Evolutionary conservation across 2,329 filamentous ascomycete species (phyloP).

Genomic region (Dothideomycetes sp.): DNA sequence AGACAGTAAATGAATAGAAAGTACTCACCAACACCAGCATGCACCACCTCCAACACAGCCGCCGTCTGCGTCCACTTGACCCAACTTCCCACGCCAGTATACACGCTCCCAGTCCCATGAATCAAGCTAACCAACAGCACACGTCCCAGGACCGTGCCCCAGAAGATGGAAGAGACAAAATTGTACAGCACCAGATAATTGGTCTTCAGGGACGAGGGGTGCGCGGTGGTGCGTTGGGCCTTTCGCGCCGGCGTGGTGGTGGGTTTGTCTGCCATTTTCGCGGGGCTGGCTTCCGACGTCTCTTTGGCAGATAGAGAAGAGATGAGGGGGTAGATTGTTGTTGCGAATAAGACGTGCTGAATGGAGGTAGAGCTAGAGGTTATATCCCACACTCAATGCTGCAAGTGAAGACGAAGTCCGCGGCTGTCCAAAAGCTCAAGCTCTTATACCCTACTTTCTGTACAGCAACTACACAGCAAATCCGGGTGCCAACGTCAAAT

Average conservation of each 20-base stretch:
- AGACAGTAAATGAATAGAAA: not conserved
- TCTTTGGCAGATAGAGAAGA: not conserved
- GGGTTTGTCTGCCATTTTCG: slow-evolving; percentile 6
- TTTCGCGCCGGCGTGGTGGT: not conserved
- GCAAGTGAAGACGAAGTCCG: no score
- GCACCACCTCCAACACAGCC: slow-evolving; percentile 72
- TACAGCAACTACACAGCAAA: no score
- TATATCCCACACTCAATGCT: no score
- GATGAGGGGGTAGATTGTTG: not conserved
- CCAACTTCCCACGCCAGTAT: slow-evolving; percentile 52
- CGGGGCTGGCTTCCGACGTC: no score
- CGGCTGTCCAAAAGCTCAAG: no score
- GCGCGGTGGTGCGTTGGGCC: no score
- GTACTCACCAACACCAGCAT: slow-evolving; percentile 60
- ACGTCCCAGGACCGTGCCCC: slow-evolving; percentile 65
- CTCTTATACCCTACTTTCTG: no score
- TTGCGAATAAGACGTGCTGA: no score
- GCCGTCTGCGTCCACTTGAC: slow-evolving; percentile 74
- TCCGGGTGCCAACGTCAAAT: no score
- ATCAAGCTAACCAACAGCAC: slow-evolving; percentile 43
- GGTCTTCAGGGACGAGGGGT: slow-evolving; percentile 5
- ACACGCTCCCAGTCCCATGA: slow-evolving; percentile 43
- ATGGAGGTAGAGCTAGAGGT: no score
- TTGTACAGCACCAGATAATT: slow-evolving; percentile 83
- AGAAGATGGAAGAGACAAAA: slow-evolving; percentile 61